Evolutionary conservation across 1,139 yeast genomes (phyloP).

Genomic region (Kazachstania sp.): DNA sequence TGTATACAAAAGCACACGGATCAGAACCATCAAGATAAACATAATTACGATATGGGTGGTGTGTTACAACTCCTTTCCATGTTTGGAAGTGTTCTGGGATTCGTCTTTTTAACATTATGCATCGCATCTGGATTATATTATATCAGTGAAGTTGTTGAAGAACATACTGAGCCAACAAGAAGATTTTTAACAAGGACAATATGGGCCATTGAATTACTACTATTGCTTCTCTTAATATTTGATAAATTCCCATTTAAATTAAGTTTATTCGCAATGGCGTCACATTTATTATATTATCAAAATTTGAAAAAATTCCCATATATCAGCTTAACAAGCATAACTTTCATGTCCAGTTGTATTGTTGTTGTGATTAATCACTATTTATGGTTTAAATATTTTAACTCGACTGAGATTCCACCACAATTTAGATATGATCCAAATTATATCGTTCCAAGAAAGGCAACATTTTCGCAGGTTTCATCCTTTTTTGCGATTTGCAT

Average conservation of each 20-base stretch:
- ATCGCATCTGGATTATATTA: slow-evolving; percentile 88
- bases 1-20: neutral
- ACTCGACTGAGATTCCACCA: slow-evolving; percentile 48
- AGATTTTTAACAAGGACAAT: slow-evolving; percentile 57
- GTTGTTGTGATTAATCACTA: slow-evolving; percentile 76
- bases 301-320: slow-evolving; percentile 78
- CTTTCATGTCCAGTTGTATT: slow-evolving; percentile 61
- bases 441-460: slow-evolving; percentile 60
- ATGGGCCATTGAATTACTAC: slow-evolving; percentile 46
- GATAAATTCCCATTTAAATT: slow-evolving; percentile 74
- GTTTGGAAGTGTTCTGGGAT: slow-evolving; percentile 67
- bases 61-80: slow-evolving; percentile 51
- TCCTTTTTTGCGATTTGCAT: slow-evolving; percentile 89
- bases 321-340: slow-evolving; percentile 65
- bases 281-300: slow-evolving; percentile 66
- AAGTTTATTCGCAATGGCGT: slow-evolving; percentile 54
- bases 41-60: slow-evolving; percentile 18
- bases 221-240: slow-evolving; percentile 50
- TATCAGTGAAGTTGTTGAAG: slow-evolving; percentile 87
- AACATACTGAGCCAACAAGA: slow-evolving; percentile 79
- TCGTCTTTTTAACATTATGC: slow-evolving; percentile 59
- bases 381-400: slow-evolving; percentile 82
- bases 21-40: neutral
- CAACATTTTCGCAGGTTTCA: slow-evolving; percentile 80
- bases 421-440: slow-evolving; percentile 46